Percentiles rank a stretch among this genome's conserved stretches.
Conservation (phyloP, 257 asterid species). For the Cynanchum wilfordii region DNA sequence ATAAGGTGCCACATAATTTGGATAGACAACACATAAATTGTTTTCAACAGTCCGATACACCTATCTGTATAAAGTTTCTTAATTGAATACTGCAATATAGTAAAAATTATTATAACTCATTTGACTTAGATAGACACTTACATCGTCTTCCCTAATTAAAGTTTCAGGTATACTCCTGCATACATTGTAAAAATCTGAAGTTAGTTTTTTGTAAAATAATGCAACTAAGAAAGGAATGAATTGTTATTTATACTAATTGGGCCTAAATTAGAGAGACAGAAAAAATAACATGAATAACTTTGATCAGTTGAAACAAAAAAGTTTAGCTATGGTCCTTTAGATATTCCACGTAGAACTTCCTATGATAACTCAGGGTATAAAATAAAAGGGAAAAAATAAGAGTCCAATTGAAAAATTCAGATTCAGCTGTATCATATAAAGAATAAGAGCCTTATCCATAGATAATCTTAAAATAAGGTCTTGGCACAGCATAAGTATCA, state of each 20-base stretch:
- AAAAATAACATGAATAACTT: neutral
- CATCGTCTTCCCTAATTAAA: conserved; percentile 72
- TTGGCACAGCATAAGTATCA: neutral
- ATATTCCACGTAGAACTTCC: neutral
- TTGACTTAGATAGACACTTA: conserved; percentile 30
- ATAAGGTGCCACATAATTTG: too few species aligned
- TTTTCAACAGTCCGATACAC: neutral
- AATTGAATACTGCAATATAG: neutral
- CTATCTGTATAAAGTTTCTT: neutral
- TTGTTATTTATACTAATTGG: neutral
- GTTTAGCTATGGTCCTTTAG: too few species aligned
- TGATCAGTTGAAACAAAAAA: neutral
- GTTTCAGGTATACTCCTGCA: conserved; percentile 72
- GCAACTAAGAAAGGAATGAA: neutral
- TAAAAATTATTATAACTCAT: neutral
- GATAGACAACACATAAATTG: too few species aligned
- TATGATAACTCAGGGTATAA: neutral
- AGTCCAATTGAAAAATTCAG: neutral
- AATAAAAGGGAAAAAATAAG: neutral
- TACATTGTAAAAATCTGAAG: conserved; percentile 9
- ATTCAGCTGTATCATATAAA: neutral
- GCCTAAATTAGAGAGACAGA: neutral
- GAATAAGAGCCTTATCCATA: neutral
- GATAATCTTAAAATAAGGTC: neutral
- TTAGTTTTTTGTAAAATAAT: conserved; percentile 3